Base-by-base conservation (phyloP, 176 grass and related monocot genomes). In the Musa troglodytarum region DNA sequence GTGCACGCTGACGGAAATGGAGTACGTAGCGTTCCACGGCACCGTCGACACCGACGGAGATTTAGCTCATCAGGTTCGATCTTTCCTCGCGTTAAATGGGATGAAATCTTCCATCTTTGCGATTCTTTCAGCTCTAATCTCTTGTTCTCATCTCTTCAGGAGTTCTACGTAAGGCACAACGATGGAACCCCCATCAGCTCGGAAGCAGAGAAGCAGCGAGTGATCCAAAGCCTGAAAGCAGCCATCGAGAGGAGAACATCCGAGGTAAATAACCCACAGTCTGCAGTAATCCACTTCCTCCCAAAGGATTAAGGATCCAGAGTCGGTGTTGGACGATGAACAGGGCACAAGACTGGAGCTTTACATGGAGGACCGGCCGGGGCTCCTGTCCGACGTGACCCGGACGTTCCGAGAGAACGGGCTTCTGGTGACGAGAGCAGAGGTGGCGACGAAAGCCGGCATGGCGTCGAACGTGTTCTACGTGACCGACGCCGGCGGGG, bases 291-390 rank as follows among this genome's bases (percentile, higher is more conserved):
- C 6, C 57, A 8, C 20, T 62, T 19, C 17, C 57, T 17, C 10
- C 20, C 20, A 21, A 17, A 19, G 15, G 17, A 58, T 17, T 58
- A 4, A 43, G 0, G 34, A 43, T 43, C 3, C 34, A 43, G 34
- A 43, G 34, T 43, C 34, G 34, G 34, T 43, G 34, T 5, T 43
- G 4, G 34, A 43, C 34, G 34, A 43, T 6, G 34, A 43, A 43
- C 81, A 96, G 92, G 92, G 92, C 0, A 77, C 89, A 66, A 92
- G 89, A 20, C 68, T 96, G n/a, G 90, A 98, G 55, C 82, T 98
- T 58, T 77, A 74, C 73, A 85, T 85, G 13, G 49, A 61, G 26
- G 93, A 96, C 77, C 69, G 87, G 1, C 81, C 79, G 1, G 89
- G 87, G 0, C 28, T 96, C 21, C 85, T 92, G 13, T 87, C 90